These are phyloP conservation scores for Colletotrichum echinochloae DNA, from an alignment of 2,329 filamentous ascomycete species.

Conservation along the genomic window DNA sequence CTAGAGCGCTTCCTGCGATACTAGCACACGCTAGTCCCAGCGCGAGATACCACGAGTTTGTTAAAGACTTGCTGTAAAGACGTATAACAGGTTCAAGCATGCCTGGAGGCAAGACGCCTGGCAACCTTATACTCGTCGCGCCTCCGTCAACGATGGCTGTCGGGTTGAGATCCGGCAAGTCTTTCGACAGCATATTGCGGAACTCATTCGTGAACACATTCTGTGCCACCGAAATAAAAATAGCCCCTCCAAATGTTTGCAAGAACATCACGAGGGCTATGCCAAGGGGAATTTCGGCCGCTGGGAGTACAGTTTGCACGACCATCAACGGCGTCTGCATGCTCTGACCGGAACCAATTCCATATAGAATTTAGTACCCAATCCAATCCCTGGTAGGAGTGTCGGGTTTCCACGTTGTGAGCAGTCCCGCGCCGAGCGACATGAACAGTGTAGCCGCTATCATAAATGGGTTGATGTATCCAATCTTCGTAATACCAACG, in stretches of 20 bases:
- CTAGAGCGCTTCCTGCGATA: slow-evolving; percentile 14
- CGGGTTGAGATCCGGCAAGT: slow-evolving; percentile 20
- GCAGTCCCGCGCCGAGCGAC: slow-evolving; percentile 44
- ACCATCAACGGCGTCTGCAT: slow-evolving; percentile 45
- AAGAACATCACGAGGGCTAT: slow-evolving; percentile 34
- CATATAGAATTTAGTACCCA: slow-evolving; percentile 44
- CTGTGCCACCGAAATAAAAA: slow-evolving; percentile 34
- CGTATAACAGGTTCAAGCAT: neutral
- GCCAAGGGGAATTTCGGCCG: slow-evolving; percentile 27
- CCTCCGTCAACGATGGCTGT: slow-evolving; percentile 20
- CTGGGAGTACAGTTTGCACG: slow-evolving; percentile 43
- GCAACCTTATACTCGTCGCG: slow-evolving; percentile 22
- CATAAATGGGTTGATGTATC: slow-evolving; percentile 53
- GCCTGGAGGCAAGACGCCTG: neutral
- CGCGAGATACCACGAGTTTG: slow-evolving; percentile 27
- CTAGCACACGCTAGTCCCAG: slow-evolving; percentile 13
- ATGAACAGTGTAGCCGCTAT: slow-evolving; percentile 46
- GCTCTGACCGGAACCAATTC: slow-evolving; percentile 44
- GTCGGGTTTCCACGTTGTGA: slow-evolving; percentile 18
- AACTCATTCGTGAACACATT: slow-evolving; percentile 33
- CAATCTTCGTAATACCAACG: slow-evolving; percentile 46
- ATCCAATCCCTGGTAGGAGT: slow-evolving; percentile 37
- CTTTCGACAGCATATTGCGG: neutral
- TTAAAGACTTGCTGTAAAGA: slow-evolving; percentile 22
- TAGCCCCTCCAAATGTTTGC: slow-evolving; percentile 33